Evolutionary conservation across 2,329 filamentous ascomycete genomes (phyloP).

Genomic region (Apiospora kogelbergensis): DNA sequence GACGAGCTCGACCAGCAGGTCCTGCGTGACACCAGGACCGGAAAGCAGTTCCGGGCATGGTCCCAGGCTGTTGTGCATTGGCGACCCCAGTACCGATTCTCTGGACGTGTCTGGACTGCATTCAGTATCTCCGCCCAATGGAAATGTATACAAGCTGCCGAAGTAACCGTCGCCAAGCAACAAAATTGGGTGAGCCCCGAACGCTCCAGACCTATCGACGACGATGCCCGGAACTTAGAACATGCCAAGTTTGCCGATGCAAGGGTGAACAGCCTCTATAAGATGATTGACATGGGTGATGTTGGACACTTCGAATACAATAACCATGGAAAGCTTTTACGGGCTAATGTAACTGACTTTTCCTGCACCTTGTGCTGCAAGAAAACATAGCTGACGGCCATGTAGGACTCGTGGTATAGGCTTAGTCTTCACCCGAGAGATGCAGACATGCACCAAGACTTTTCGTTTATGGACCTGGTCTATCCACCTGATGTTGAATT

Average conservation of each 20-base stretch:
- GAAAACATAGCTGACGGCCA: neutral
- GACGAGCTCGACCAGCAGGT: neutral
- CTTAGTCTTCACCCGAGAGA: conserved; percentile 10
- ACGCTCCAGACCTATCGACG: neutral
- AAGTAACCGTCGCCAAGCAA: neutral
- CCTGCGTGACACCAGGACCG: neutral
- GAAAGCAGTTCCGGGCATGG: conserved; percentile 12
- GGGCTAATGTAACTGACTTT: conserved; percentile 8
- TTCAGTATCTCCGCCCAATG: conserved; percentile 11
- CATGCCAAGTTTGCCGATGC: conserved; percentile 11
- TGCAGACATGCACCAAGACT: neutral
- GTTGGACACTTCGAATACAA: conserved; percentile 14
- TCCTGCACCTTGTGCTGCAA: neutral
- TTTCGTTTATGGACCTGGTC: conserved; percentile 15
- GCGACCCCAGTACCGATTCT: conserved; percentile 9
- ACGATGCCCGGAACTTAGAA: neutral
- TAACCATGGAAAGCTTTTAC: conserved; percentile 3
- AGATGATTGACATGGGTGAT: conserved; percentile 16
- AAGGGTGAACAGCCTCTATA: conserved; percentile 10
- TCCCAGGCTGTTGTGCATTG: conserved; percentile 11
- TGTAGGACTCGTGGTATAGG: conserved; percentile 12
- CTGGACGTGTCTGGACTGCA: conserved; percentile 12
- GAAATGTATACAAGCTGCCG: conserved; percentile 12
- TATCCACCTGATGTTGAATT: conserved; percentile 12
- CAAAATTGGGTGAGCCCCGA: neutral